Conservation (phyloP, 371 early-diverging fungal species). For the Capillidium rhysosporum region DNA sequence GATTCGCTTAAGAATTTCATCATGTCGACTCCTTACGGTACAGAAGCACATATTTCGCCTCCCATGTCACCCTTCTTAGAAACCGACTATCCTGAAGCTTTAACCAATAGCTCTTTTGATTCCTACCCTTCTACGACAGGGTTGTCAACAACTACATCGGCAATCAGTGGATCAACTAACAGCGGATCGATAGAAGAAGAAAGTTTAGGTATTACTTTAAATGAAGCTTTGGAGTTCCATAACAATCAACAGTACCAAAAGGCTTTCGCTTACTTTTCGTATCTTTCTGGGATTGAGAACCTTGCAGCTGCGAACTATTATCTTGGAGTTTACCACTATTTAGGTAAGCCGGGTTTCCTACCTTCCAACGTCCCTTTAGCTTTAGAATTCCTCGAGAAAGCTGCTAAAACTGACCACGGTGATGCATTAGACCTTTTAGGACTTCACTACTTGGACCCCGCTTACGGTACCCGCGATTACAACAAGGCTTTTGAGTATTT, state of each 20-base stretch:
- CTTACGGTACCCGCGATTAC: neutral
- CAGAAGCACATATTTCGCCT: neutral
- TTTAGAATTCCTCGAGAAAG: neutral
- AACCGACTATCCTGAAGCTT: neutral
- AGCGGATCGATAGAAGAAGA: no score
- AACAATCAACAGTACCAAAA: neutral
- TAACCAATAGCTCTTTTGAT: neutral
- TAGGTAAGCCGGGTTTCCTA: neutral
- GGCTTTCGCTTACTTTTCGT: neutral
- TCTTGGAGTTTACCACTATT: conserved; percentile 1
- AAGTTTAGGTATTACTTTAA: neutral
- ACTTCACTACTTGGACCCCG: neutral
- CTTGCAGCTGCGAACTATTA: neutral
- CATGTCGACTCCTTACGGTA: neutral
- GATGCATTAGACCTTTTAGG: neutral
- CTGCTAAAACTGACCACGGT: neutral
- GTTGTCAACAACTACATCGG: neutral
- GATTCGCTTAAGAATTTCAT: neutral
- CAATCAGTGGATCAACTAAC: no score
- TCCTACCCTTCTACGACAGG: neutral
- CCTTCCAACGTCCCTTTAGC: neutral
- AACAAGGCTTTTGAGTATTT: neutral
- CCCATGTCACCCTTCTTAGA: neutral
- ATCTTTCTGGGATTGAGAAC: neutral
- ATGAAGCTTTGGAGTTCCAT: neutral